Evolutionary conservation across 164 flowering plant species (phyloP), one percentile per base, ranked within the genome.

Genomic region (Magnolia sinica): DNA sequence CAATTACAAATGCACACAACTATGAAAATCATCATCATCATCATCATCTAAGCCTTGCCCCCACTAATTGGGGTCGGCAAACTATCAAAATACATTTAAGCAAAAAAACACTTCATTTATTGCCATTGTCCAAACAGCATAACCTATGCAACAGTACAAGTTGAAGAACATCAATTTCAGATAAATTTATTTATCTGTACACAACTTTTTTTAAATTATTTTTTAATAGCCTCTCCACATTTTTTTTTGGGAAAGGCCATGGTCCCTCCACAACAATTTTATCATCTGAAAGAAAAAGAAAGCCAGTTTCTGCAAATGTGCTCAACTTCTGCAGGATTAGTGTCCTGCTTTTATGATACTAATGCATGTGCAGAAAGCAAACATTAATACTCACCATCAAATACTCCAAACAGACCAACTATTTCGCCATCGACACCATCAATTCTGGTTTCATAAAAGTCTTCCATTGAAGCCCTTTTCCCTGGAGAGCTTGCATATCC

Each of bases 401-500:
- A 96, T 20, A 96, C 99, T 72, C 99, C 99, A 87, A 96, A 96
- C 0, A 96, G 95, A 67, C 98, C 99, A 83, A 96, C 94, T 75
- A 89, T 88, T 82, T 96, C 96, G 77, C 99, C 99, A 58, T 91
- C 93, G 51, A 96, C 90, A 64, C 96, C 96, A 81, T 91, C 96
- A 82, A 96, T 91, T 82, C 97, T 87, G 64, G 98, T 91, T 82
- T 93, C 99, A 78, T 89, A 94, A 76, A 96, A 96, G 79, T 96
- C 99, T 84, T 96, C 99, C 99, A 96, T 96, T 58, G 99, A 92
- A 77, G 98, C 83, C 78, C 99, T 88, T 81, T 96, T 96, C 66
- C 99, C 99, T 0, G 92, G 89, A 72, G 96, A 92, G 84, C 99
- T 96, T 64, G 99, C 94, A 89, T 90, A 96, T 75, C 99, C 99